Conservation (phyloP, 1,139 yeast species). For the Debaryomycetaceae sp. region DNA sequence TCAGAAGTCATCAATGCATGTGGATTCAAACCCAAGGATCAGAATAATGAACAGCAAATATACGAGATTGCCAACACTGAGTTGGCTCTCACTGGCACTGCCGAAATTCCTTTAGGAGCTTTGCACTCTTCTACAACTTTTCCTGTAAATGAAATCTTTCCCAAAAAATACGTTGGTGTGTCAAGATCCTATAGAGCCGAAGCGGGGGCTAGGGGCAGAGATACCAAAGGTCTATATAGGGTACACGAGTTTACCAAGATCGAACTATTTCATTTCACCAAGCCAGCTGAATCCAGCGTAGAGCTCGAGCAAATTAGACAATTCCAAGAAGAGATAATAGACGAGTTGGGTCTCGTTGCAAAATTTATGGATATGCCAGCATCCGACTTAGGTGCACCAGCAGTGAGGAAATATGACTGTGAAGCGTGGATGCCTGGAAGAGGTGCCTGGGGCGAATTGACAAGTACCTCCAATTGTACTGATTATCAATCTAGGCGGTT, state of each 20-base stretch:
- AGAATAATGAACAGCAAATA: constrained; percentile 81
- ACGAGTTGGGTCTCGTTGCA: constrained; percentile 72
- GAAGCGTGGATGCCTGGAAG: constrained; percentile 99
- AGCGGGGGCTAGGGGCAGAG: constrained; percentile 95
- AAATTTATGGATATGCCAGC: constrained; percentile 86
- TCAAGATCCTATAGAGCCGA: constrained; percentile 92
- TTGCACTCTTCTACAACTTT: constrained; percentile 35
- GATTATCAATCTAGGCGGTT: constrained; percentile 88
- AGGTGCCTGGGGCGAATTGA: constrained; percentile 87
- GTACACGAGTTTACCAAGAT: constrained; percentile 98
- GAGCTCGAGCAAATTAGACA: constrained; percentile 60
- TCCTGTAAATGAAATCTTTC: constrained; percentile 28
- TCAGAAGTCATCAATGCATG: constrained; percentile 79
- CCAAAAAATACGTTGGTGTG: constrained; percentile 70
- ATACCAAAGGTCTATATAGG: constrained; percentile 86
- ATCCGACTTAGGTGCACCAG: constrained; percentile 91
- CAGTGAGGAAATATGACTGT: constrained; percentile 84
- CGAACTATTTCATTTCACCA: constrained; percentile 81
- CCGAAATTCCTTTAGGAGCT: constrained; percentile 93
- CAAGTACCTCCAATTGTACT: constrained; percentile 88
- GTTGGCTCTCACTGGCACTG: constrained; percentile 84
- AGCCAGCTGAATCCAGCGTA: constrained; percentile 37
- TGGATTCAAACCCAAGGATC: constrained; percentile 94
- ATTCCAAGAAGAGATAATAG: constrained; percentile 64
- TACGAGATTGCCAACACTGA: constrained; percentile 55